Evolutionary conservation across 768 basidiomycete genomes (phyloP).

Genomic region (Calvatia gigantea): DNA sequence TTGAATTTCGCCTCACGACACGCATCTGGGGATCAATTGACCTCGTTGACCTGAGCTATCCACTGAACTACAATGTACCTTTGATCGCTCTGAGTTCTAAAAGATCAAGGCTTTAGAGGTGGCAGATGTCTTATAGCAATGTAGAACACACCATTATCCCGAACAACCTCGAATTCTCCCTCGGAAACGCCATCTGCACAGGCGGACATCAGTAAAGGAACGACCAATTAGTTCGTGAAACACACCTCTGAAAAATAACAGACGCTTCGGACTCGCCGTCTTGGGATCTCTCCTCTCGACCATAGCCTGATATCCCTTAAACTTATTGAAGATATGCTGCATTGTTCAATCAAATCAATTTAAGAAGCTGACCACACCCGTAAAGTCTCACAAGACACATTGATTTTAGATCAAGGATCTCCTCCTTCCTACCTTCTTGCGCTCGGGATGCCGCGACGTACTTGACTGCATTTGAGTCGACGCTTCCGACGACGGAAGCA

Average conservation of each 20-base stretch:
- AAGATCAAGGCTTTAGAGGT: neutral
- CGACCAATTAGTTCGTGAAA: neutral
- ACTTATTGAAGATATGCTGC: constrained; percentile 54
- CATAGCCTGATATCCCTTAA: constrained; percentile 51
- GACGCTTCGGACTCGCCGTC: constrained; percentile 52
- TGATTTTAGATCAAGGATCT: constrained; percentile 64
- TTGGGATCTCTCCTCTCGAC: constrained; percentile 47
- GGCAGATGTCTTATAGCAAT: constrained; percentile 17
- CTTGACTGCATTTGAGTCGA: constrained; percentile 74
- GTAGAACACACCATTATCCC: constrained; percentile 23
- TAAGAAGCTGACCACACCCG: neutral
- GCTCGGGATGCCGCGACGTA: constrained; percentile 63
- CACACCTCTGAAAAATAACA: constrained; percentile 74
- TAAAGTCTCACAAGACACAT: constrained; percentile 54
- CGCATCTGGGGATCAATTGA: constrained; percentile 40
- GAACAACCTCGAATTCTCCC: constrained; percentile 48
- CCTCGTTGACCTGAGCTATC: neutral
- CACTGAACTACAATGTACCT: constrained; percentile 31
- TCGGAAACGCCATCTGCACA: constrained; percentile 53
- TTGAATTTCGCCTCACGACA: constrained; percentile 51
- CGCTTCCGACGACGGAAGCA: constrained; percentile 75
- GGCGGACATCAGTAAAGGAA: constrained; percentile 11
- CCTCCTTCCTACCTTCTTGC: constrained; percentile 69
- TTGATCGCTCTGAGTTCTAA: constrained; percentile 57
- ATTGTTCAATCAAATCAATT: constrained; percentile 16